A percentile compares a stretch with the other conserved stretches of the same genome.
Evolutionary conservation across 352 stramenopile species (phyloP).

Genomic region (Chrysophaeum taylorii): DNA sequence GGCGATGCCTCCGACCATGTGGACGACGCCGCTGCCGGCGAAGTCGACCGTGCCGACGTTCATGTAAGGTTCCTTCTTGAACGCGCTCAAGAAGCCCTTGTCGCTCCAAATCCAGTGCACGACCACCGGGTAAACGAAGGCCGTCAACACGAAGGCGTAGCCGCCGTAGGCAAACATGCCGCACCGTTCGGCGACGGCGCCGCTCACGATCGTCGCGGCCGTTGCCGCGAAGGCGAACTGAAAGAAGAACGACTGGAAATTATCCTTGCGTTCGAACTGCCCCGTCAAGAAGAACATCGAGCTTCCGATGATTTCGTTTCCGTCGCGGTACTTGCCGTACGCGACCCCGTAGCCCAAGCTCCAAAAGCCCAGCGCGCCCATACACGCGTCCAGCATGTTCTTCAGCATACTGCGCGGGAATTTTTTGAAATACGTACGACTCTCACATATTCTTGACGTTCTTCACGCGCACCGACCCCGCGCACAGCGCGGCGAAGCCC

Average conservation of each 20-base stretch:
- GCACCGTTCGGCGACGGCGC: slow-evolving; percentile 42
- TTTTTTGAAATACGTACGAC: slow-evolving; percentile 5
- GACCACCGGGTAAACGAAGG: slow-evolving; percentile 50
- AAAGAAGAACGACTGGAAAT: slow-evolving; percentile 49
- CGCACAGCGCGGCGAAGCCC: slow-evolving; percentile 52
- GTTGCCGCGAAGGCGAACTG: slow-evolving; percentile 47
- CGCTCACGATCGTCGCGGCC: slow-evolving; percentile 41
- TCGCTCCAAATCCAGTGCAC: slow-evolving; percentile 42
- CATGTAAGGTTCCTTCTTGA: slow-evolving; percentile 19
- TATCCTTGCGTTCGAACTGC: slow-evolving; percentile 24
- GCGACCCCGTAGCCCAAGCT: slow-evolving; percentile 42
- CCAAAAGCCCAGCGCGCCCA: slow-evolving; percentile 40
- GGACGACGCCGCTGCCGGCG: slow-evolving; percentile 36
- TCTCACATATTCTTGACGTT: slow-evolving; percentile 39
- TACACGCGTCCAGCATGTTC: slow-evolving; percentile 52
- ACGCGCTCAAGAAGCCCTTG: slow-evolving; percentile 39
- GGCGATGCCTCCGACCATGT: slow-evolving; percentile 51
- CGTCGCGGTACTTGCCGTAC: slow-evolving; percentile 31
- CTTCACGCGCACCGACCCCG: slow-evolving; percentile 47
- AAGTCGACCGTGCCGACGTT: slow-evolving; percentile 24
- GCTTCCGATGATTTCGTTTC: slow-evolving; percentile 35
- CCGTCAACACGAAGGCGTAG: slow-evolving; percentile 41
- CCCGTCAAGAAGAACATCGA: slow-evolving; percentile 35
- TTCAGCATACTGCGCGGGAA: slow-evolving; percentile 53
- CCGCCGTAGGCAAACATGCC: slow-evolving; percentile 41